A percentile compares a stretch with the other conserved stretches of the same genome.
Conservation (phyloP, 768 basidiomycete species). For the Leccinum sublutescens region DNA sequence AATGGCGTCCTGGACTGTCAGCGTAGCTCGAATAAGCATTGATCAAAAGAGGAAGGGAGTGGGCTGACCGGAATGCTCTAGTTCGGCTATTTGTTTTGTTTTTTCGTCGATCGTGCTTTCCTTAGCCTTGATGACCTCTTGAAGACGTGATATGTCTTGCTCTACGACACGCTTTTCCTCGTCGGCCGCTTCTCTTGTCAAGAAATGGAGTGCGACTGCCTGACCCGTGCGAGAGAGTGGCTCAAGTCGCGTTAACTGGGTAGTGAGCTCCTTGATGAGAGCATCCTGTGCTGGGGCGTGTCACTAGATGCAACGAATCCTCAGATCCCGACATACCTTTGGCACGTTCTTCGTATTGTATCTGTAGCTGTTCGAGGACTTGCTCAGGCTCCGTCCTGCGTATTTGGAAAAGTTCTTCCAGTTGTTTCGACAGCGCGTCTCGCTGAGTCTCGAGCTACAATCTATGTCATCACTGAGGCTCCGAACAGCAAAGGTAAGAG, state of each 20-base stretch:
- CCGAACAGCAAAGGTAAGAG: neutral
- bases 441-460: constrained; percentile 40
- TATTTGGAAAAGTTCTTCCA: constrained; percentile 58
- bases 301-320: constrained; percentile 1
- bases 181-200: constrained; percentile 73
- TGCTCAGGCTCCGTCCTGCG: constrained; percentile 68
- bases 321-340: constrained; percentile 41
- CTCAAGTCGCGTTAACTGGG: constrained; percentile 52
- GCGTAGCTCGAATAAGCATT: constrained; percentile 1
- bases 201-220: constrained; percentile 55
- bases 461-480: neutral
- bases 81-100: constrained; percentile 44
- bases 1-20: constrained; percentile 48
- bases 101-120: constrained; percentile 42
- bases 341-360: constrained; percentile 50
- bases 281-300: constrained; percentile 52
- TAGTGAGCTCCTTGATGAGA: constrained; percentile 44
- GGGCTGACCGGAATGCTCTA: constrained; percentile 49
- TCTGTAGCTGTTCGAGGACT: constrained; percentile 44
- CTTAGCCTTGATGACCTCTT: constrained; percentile 42
- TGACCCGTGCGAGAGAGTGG: constrained; percentile 51
- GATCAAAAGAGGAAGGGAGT: neutral
- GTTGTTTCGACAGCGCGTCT: constrained; percentile 46
- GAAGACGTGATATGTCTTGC: constrained; percentile 45
- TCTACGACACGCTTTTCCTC: constrained; percentile 58